Conservation (phyloP, 331 rosid genomes). For the Ulmus americana region DNA sequence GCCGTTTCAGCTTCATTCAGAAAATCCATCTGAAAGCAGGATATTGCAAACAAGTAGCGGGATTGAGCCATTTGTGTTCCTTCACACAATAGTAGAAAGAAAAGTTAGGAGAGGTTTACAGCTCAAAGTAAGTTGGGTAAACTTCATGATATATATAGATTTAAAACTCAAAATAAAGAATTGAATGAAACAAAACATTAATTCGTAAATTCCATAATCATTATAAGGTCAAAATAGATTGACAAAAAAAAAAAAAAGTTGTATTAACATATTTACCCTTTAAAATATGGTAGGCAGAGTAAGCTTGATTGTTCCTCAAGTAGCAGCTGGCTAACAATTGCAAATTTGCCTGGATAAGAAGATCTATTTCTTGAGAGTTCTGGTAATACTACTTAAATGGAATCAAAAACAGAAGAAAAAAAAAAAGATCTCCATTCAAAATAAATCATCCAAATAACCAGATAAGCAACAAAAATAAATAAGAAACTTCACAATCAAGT, state of each 20-base stretch:
- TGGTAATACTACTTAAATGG: background rate
- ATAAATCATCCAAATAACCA: conserved; percentile 2
- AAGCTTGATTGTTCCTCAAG: conserved; percentile 49
- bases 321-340: conserved; percentile 54
- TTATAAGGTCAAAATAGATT: background rate
- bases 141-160: background rate
- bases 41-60: conserved; percentile 96
- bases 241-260: conserved; percentile 5
- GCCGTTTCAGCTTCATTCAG: conserved; percentile 89
- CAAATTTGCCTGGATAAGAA: conserved; percentile 38
- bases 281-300: conserved; percentile 49
- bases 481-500: background rate
- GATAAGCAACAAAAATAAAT: conserved; percentile 2
- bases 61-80: conserved; percentile 93
- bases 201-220: background rate
- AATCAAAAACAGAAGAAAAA: background rate
- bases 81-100: conserved; percentile 39
- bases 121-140: conserved; percentile 9
- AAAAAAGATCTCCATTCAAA: background rate
- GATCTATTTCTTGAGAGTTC: conserved; percentile 1
- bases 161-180: background rate
- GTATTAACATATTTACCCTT: conserved; percentile 32
- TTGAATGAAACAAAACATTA: background rate
- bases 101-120: conserved; percentile 11
- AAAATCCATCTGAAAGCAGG: conserved; percentile 96